A percentile compares a stretch with the other conserved stretches of the same genome.
Evolutionary conservation across 2,329 filamentous ascomycete species (phyloP).

Genomic region (Cercospora brassicicola): DNA sequence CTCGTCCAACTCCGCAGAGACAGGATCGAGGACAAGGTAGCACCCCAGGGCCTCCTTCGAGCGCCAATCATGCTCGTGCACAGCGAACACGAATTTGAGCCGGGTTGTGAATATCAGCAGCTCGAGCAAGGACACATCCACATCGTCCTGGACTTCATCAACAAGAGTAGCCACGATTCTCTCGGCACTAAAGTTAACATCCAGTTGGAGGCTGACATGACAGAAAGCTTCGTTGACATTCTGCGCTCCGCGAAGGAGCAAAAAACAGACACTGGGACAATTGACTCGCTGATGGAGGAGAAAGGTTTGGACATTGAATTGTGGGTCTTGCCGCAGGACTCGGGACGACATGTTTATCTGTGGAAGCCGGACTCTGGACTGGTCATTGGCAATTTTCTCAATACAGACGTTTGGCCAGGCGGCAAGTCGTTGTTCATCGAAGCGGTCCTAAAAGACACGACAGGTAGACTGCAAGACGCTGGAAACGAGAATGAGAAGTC

Average conservation of each 20-base stretch:
- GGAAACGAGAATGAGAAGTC: background rate
- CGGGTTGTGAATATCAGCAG: background rate
- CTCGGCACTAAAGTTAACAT: background rate
- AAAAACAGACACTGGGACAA: background rate
- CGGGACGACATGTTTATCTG: background rate
- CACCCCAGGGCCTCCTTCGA: background rate
- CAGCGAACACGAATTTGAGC: background rate
- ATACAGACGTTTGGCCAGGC: background rate
- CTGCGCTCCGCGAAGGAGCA: background rate
- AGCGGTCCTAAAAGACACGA: background rate
- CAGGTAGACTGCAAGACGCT: background rate
- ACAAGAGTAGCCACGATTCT: background rate
- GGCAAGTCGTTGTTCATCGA: background rate
- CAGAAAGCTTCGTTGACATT: background rate
- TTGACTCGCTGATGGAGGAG: background rate
- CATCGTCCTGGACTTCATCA: background rate
- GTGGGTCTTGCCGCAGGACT: background rate
- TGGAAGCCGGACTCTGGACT: background rate
- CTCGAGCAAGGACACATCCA: background rate
- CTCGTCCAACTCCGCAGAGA: background rate
- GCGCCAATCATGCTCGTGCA: background rate
- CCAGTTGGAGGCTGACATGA: background rate
- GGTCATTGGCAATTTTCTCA: background rate
- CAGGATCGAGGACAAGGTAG: background rate
- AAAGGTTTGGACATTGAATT: background rate